Evolutionary conservation across 345 rosid species (phyloP).

Genomic region (Acer yangbiense): DNA sequence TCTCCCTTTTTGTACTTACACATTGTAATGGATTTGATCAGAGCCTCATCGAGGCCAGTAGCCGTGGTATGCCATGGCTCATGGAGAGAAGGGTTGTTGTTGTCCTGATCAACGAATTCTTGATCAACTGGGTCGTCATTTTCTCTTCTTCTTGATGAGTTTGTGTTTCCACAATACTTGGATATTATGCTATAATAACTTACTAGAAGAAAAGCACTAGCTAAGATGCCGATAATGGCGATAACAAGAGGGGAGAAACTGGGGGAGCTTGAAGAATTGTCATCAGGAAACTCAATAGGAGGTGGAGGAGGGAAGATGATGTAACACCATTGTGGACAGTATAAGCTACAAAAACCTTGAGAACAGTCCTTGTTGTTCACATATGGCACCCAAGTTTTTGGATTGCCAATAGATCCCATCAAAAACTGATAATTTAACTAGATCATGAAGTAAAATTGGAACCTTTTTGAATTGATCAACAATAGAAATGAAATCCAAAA

Average conservation of each 20-base stretch:
- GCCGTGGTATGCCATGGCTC: conserved; percentile 57
- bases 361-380: conserved; percentile 72
- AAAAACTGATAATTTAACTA: background rate
- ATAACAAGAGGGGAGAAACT: conserved; percentile 82
- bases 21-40: conserved; percentile 66
- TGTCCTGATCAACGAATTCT: conserved; percentile 32
- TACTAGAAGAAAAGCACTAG: conserved; percentile 78
- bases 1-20: conserved; percentile 61
- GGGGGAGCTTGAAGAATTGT: conserved; percentile 43
- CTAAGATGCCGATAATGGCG: conserved; percentile 72
- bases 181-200: conserved; percentile 78
- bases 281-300: conserved; percentile 34
- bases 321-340: conserved; percentile 91
- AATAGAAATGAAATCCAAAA: no score
- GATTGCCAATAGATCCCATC: conserved; percentile 42
- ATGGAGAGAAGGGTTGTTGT: conserved; percentile 37
- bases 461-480: background rate
- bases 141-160: conserved; percentile 32
- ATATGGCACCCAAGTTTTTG: conserved; percentile 55
- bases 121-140: conserved; percentile 32
- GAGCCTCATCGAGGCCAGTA: conserved; percentile 71
- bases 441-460: background rate
- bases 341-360: conserved; percentile 65
- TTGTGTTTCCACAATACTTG: conserved; percentile 51
- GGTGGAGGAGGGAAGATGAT: conserved; percentile 74